These are phyloP conservation scores for Microdochium trichocladiopsis DNA, from an alignment of 2,329 filamentous ascomycete species.

Conservation along the genomic window DNA sequence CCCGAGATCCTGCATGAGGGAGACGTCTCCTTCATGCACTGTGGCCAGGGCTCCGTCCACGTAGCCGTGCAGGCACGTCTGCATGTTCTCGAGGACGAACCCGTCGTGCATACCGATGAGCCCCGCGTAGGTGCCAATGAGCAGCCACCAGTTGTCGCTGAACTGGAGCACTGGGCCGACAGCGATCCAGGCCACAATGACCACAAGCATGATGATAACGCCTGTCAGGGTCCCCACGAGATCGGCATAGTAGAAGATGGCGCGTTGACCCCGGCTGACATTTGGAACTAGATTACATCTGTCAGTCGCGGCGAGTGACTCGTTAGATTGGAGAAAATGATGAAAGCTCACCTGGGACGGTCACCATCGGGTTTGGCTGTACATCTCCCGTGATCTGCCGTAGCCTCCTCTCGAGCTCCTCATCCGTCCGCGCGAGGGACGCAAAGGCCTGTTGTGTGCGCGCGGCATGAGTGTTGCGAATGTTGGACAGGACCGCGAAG, in stretches of 20 bases:
- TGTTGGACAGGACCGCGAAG: slow-evolving; percentile 28
- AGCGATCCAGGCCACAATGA: slow-evolving; percentile 27
- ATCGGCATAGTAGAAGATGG: slow-evolving; percentile 33
- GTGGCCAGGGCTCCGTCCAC: slow-evolving; percentile 1
- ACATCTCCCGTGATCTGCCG: slow-evolving; percentile 23
- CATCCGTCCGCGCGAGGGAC: slow-evolving; percentile 24
- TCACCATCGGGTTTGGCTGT: slow-evolving; percentile 22
- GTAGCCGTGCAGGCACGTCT: slow-evolving; percentile 13
- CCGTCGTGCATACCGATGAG: slow-evolving; percentile 35
- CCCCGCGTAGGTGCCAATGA: slow-evolving; percentile 39
- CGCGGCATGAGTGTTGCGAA: slow-evolving; percentile 26
- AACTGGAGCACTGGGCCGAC: slow-evolving; percentile 30
- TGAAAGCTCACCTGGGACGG: slow-evolving; percentile 13
- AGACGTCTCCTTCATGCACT: slow-evolving; percentile 1
- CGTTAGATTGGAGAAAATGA: not conserved
- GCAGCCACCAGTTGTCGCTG: slow-evolving; percentile 36
- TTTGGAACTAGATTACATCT: slow-evolving; percentile 12
- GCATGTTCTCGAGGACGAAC: slow-evolving; percentile 36
- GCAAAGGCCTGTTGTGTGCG: slow-evolving; percentile 22
- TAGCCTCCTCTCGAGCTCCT: slow-evolving; percentile 22
- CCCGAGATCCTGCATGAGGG: slow-evolving; percentile 1
- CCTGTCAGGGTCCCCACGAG: slow-evolving; percentile 33
- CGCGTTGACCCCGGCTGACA: slow-evolving; percentile 23
- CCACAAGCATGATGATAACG: slow-evolving; percentile 26
- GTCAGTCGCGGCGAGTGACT: not conserved